Percentiles rank a stretch among this genome's conserved stretches.
Evolutionary conservation across 2,329 filamentous ascomycete species (phyloP).

Genomic region (Botrytis cinerea): DNA sequence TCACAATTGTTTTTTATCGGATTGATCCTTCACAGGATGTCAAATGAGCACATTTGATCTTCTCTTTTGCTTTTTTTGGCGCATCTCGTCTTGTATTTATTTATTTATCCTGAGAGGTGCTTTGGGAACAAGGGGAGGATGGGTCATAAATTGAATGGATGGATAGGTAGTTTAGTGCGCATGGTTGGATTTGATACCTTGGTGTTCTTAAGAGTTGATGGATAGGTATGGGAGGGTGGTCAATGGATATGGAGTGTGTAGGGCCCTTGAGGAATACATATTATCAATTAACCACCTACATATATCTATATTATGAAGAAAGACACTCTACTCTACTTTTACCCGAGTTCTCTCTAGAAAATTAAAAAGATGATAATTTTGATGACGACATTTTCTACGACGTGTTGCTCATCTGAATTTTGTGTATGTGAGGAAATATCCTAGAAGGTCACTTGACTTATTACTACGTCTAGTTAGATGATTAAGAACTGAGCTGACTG

Average conservation of each 20-base stretch:
- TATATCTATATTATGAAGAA: not conserved
- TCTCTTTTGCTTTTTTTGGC: conserved; percentile 9
- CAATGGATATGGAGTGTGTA: conserved; percentile 15
- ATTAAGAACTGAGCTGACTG: too few species aligned
- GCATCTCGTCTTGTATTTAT: conserved; percentile 24
- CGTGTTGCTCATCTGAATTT: too few species aligned
- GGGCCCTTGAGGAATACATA: not conserved
- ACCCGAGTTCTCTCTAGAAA: too few species aligned
- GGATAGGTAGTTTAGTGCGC: conserved; percentile 20
- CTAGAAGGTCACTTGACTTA: not conserved
- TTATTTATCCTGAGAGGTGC: conserved; percentile 4
- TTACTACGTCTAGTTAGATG: not conserved
- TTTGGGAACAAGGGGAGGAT: conserved; percentile 14
- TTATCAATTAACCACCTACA: not conserved
- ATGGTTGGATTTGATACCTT: conserved; percentile 39
- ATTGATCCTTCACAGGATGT: conserved; percentile 10
- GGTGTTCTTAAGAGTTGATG: conserved; percentile 32
- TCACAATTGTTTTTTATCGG: conserved; percentile 23
- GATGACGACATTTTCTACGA: too few species aligned
- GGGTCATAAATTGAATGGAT: conserved; percentile 35
- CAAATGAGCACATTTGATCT: not conserved
- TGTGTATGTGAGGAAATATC: not conserved
- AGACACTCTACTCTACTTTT: not conserved
- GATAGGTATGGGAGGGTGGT: conserved; percentile 2
- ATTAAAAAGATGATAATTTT: too few species aligned